These are phyloP conservation scores for Phytophthora ohioensis DNA, from an alignment of 352 stramenopile species.

Conservation along the genomic window DNA sequence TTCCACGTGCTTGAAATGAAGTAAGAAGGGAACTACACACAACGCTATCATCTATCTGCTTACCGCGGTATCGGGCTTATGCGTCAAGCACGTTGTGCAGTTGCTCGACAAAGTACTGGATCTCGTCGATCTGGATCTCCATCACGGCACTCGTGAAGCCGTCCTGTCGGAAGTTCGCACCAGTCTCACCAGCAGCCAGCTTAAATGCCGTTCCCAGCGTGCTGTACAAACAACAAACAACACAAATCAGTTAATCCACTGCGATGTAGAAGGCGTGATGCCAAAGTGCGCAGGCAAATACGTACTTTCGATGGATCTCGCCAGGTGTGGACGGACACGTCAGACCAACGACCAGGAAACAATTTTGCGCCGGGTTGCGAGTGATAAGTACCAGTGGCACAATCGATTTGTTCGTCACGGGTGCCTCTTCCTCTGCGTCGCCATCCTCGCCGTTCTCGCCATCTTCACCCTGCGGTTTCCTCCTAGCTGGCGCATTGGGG, in stretches of 20 bases:
- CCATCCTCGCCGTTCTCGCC: conserved; percentile 44
- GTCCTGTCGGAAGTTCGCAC: conserved; percentile 94
- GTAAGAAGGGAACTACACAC: conserved; percentile 11
- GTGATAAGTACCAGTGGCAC: conserved; percentile 84
- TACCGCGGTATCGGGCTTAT: conserved; percentile 42
- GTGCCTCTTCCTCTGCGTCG: conserved; percentile 45
- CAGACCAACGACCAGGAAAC: conserved; percentile 96
- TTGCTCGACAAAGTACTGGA: conserved; percentile 97
- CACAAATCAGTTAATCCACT: conserved; percentile 11
- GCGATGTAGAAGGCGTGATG: neutral
- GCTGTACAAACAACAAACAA: conserved; percentile 41
- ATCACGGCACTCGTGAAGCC: conserved; percentile 97
- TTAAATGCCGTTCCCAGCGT: conserved; percentile 95
- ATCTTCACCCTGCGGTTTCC: conserved; percentile 47
- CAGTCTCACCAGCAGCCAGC: conserved; percentile 93
- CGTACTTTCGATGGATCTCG: conserved; percentile 90
- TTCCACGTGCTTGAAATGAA: conserved; percentile 7
- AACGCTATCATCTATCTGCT: conserved; percentile 22
- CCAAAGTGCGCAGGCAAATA: conserved; percentile 10
- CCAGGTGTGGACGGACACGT: conserved; percentile 91
- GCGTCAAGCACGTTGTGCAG: conserved; percentile 93
- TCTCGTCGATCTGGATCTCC: conserved; percentile 94
- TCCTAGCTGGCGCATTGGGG: conserved; percentile 8
- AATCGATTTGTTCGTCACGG: conserved; percentile 57
- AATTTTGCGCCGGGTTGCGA: conserved; percentile 90